Evolutionary conservation across 2,329 filamentous ascomycete genomes (phyloP).

Genomic region (Metarhizium brunneum): DNA sequence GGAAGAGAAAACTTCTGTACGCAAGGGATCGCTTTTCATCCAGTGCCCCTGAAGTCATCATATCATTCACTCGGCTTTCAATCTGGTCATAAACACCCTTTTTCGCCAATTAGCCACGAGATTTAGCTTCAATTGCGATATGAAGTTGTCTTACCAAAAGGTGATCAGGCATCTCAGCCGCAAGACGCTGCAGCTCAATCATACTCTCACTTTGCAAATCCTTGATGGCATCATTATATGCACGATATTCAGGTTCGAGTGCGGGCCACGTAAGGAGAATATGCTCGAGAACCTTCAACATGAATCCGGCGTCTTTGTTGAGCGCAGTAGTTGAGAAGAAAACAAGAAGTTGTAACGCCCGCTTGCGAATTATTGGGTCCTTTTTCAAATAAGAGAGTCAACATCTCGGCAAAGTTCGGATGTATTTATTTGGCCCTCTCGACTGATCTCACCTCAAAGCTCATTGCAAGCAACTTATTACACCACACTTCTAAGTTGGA

Average conservation of each 20-base stretch:
- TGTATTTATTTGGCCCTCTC: background rate
- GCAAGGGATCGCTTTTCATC: constrained; percentile 81
- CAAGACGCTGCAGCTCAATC: constrained; percentile 79
- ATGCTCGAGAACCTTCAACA: constrained; percentile 83
- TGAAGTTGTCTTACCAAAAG: constrained; percentile 49
- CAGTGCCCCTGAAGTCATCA: constrained; percentile 60
- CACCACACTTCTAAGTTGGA: constrained; percentile 64
- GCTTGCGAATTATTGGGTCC: constrained; percentile 76
- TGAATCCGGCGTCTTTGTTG: constrained; percentile 68
- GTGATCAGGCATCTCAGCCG: constrained; percentile 84
- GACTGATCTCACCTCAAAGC: constrained; percentile 46
- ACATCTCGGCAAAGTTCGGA: background rate
- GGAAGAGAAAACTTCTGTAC: constrained; percentile 84
- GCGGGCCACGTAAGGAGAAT: constrained; percentile 77
- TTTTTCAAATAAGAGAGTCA: constrained; percentile 13
- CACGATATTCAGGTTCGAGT: constrained; percentile 58
- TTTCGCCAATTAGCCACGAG: background rate
- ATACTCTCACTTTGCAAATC: constrained; percentile 79
- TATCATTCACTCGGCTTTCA: constrained; percentile 71
- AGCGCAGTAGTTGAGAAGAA: constrained; percentile 76
- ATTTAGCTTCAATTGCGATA: background rate
- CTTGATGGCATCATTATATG: constrained; percentile 82
- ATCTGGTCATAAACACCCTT: constrained; percentile 80
- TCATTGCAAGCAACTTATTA: constrained; percentile 57
- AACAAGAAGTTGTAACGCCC: constrained; percentile 72